Percentiles rank a stretch among this genome's conserved stretches.
These are phyloP conservation scores for Oryza officinalis DNA, from an alignment of 176 grass and related monocot genomes.

Conservation along the genomic window DNA sequence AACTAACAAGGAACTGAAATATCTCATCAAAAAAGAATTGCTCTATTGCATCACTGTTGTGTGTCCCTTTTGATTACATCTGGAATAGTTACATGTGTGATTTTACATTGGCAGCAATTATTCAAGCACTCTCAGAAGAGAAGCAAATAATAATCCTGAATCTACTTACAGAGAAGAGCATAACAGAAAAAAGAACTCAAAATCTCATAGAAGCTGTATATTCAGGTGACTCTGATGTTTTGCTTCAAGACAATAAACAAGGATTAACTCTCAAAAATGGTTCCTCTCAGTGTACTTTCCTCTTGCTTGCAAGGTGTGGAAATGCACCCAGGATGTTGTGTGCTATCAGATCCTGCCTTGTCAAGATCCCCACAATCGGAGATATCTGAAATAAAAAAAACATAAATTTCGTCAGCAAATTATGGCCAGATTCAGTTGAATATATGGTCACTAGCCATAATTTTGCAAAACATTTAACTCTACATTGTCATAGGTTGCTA, in stretches of 20 bases:
- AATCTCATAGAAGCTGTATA: constrained; percentile 6
- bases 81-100: background rate
- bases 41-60: no score
- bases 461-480: background rate
- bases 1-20: no score
- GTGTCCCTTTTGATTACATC: background rate
- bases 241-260: background rate
- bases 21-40: no score
- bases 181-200: background rate
- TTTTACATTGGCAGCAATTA: constrained; percentile 40
- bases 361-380: constrained; percentile 83
- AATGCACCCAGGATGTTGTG: constrained; percentile 80
- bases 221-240: constrained; percentile 3
- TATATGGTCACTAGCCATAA: background rate
- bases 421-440: background rate
- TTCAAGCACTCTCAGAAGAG: constrained; percentile 13
- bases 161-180: constrained; percentile 31
- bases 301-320: constrained; percentile 57
- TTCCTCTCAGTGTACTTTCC: constrained; percentile 39
- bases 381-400: constrained; percentile 52
- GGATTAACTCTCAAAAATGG: constrained; percentile 32
- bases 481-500: background rate
- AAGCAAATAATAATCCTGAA: constrained; percentile 28
- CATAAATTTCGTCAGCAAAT: background rate
- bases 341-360: constrained; percentile 80